Evolutionary conservation across 2,329 filamentous ascomycete genomes (phyloP).

Genomic region (Helotiales sp.): DNA sequence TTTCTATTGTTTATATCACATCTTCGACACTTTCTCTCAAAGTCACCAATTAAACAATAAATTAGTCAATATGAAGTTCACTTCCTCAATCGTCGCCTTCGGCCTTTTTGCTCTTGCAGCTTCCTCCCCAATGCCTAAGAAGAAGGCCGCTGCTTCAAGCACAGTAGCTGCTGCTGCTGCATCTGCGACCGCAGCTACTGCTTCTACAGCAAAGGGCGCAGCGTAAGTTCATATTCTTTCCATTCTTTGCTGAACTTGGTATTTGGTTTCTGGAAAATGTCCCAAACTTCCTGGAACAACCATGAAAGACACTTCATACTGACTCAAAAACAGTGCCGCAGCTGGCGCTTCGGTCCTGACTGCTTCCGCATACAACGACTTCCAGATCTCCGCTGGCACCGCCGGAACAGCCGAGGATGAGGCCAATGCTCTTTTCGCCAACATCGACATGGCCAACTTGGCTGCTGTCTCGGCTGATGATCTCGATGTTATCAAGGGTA

Average conservation of each 20-base stretch:
- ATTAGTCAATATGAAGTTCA: conserved; percentile 38
- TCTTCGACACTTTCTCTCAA: conserved; percentile 18
- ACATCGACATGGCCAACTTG: conserved; percentile 44
- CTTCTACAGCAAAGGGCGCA: conserved; percentile 3
- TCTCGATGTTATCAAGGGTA: conserved; percentile 48
- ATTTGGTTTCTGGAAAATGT: not conserved
- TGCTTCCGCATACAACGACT: conserved; percentile 42
- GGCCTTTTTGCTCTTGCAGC: conserved; percentile 27
- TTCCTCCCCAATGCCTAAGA: conserved; percentile 34
- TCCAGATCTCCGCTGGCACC: conserved; percentile 48
- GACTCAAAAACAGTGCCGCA: too few species aligned
- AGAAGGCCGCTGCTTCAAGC: conserved; percentile 14
- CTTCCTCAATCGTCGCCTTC: conserved; percentile 31
- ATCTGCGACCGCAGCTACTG: conserved; percentile 4
- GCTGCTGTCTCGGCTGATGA: conserved; percentile 46
- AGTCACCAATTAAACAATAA: conserved; percentile 7
- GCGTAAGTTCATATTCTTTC: too few species aligned
- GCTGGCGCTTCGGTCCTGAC: conserved; percentile 35
- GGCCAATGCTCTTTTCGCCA: conserved; percentile 41
- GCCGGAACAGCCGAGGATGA: conserved; percentile 47
- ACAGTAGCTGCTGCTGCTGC: conserved; percentile 14
- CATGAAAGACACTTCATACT: too few species aligned
- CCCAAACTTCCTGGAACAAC: too few species aligned
- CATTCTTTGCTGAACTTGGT: not conserved
- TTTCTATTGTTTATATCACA: conserved; percentile 27